Percentiles rank a stretch among this genome's conserved stretches.
Conservation (phyloP, 2,329 filamentous ascomycete genomes). For the Piedraia hortae region DNA sequence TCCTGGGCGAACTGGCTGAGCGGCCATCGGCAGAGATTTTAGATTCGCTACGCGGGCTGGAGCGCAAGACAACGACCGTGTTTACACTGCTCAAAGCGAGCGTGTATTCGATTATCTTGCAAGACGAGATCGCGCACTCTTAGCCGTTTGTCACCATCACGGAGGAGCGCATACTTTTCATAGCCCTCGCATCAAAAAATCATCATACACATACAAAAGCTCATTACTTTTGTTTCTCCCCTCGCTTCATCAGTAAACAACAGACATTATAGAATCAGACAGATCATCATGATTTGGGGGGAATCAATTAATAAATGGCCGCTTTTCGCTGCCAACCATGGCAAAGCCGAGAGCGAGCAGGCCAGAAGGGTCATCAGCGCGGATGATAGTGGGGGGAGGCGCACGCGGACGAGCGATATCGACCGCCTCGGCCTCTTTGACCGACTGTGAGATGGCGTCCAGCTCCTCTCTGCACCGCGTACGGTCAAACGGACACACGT, state of each 20-base stretch:
- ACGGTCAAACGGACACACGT: constrained; percentile 86
- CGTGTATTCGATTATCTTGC: constrained; percentile 92
- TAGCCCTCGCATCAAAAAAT: no score
- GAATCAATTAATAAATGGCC: constrained; percentile 36
- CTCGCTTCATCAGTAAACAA: no score
- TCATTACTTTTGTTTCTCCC: no score
- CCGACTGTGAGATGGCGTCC: constrained; percentile 90
- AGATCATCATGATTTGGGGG: no score
- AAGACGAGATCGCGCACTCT: constrained; percentile 99
- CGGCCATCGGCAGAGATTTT: constrained; percentile 40
- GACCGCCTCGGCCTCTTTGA: constrained; percentile 69
- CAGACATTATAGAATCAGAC: no score
- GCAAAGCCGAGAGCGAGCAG: constrained; percentile 32
- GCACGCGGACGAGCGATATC: constrained; percentile 78
- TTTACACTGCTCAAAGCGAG: constrained; percentile 93
- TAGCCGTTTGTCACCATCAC: no score
- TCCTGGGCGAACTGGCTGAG: constrained; percentile 41
- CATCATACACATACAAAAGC: no score
- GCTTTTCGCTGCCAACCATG: constrained; percentile 32
- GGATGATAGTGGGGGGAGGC: constrained; percentile 59
- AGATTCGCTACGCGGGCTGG: constrained; percentile 61
- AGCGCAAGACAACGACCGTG: constrained; percentile 81
- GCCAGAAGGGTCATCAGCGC: constrained; percentile 42
- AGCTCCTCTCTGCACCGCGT: constrained; percentile 94
- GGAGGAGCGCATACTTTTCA: no score